These are phyloP conservation scores for Xylaria scruposa DNA, from an alignment of 495 filamentous ascomycete species.

Conservation along the genomic window DNA sequence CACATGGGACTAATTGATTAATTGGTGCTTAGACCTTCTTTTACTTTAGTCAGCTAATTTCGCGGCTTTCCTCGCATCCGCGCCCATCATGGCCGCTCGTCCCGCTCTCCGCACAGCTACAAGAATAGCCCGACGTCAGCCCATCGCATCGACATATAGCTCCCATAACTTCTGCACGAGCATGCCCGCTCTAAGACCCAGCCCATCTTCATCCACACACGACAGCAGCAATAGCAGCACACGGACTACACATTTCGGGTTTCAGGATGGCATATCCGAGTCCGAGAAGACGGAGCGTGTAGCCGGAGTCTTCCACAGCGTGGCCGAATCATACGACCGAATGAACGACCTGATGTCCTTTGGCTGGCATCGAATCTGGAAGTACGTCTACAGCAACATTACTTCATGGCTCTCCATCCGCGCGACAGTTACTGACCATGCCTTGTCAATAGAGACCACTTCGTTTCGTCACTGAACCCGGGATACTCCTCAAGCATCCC, in stretches of 20 bases:
- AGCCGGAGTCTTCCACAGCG: conserved; percentile 90
- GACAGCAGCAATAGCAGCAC: conserved; percentile 12
- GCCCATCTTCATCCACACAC: conserved; percentile 25
- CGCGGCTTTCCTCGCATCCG: background rate
- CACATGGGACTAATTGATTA: background rate
- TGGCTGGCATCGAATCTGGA: conserved; percentile 96
- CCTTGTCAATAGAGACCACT: conserved; percentile 69
- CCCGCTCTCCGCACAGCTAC: conserved; percentile 31
- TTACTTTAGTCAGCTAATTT: background rate
- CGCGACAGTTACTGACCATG: background rate
- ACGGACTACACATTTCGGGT: conserved; percentile 89
- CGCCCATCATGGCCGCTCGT: conserved; percentile 36
- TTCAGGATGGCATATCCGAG: conserved; percentile 78
- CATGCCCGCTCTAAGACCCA: conserved; percentile 13
- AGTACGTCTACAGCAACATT: conserved; percentile 50
- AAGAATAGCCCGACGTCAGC: conserved; percentile 28
- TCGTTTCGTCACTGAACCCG: conserved; percentile 90
- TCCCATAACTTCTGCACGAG: conserved; percentile 20
- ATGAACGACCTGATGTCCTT: conserved; percentile 99
- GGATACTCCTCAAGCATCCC: conserved; percentile 68
- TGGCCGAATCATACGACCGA: conserved; percentile 86
- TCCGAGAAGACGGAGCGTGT: conserved; percentile 75
- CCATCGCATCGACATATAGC: conserved; percentile 13
- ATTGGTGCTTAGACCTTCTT: background rate
- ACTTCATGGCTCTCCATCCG: background rate